Base-by-base conservation (phyloP, 352 stramenopile species). In the Pythium periplocum region DNA sequence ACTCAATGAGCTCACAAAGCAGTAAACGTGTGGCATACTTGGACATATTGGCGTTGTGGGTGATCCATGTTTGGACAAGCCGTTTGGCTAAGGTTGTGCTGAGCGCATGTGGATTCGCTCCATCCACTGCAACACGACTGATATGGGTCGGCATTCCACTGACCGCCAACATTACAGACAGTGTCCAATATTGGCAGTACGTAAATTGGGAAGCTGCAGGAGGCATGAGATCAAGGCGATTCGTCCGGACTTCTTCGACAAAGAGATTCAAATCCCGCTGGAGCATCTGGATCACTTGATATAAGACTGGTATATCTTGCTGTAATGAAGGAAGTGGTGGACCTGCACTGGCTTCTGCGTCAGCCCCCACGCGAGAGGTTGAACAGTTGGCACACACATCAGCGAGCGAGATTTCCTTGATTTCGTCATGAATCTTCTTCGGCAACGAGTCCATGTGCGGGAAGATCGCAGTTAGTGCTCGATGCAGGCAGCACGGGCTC, bases 121-220 rank as follows among this genome's bases (percentile, higher is more conserved):
- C 62, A 30, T 78, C 70, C 48, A 78, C 52, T 41, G 72, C 68
- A 41, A 90, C 68, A 48, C 84, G 88, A 2, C 54, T 64, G 7
- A 89, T 45, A 26, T 92, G 75, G n/a, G 55, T 55, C 12, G 77
- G 69, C 79, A 92, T 89, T 30, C 50, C 61, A 31, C 59, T 73
- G 3, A 64, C 58, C 10, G 55, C 63, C 55, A 86, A 70, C 45
- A 74, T 73, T 33, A 90, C 32, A 38, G 88, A 59, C 42, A 92
- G 57, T 7, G 66, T 76, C 77, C 82, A 89, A 48, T 90, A 90
- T 41, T 82, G 78, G 52, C 82, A 92, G 48, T 84, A 87, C 2
- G 69, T 77, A 44, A 86, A 90, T 11, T 61, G 64, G 6, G 52
- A 54, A 4, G 67, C 55, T 9, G 61, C 62, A 11, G 59, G 41